phyloP scores from a whole-genome alignment of 208 protist genomes.

The Trypanosoma mega region DNA sequence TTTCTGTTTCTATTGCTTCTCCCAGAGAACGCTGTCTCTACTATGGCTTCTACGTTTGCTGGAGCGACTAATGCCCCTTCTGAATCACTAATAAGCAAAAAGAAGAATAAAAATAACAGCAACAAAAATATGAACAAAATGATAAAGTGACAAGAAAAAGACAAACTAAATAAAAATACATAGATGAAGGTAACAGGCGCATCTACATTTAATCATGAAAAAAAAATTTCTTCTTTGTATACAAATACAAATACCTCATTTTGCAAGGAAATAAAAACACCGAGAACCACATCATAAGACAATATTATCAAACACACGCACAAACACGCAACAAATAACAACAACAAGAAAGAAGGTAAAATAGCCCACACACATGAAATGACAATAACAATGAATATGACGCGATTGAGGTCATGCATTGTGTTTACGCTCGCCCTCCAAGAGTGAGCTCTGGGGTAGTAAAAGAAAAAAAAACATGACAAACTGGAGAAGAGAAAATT shows the following conservation, averaged over 20 bases:
- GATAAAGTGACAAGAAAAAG: constrained; percentile 3
- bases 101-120: neutral
- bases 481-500: too few relatives aligned
- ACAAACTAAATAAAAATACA: constrained; percentile 1
- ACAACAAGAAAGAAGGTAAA: neutral
- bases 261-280: neutral
- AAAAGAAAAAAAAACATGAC: too few relatives aligned
- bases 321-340: neutral
- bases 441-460: too few relatives aligned
- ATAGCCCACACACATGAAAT: constrained; percentile 2
- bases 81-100: too few relatives aligned
- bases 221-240: neutral
- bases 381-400: too few relatives aligned
- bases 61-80: too few relatives aligned
- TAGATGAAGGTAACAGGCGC: neutral
- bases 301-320: neutral
- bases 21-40: too few relatives aligned
- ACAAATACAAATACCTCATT: neutral
- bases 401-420: too few relatives aligned
- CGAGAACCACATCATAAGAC: neutral
- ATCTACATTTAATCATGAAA: too few relatives aligned
- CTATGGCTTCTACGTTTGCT: too few relatives aligned
- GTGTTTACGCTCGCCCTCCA: too few relatives aligned
- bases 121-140: constrained; percentile 4
- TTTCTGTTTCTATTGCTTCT: neutral